Conservation (phyloP, 306 rosid species). For the Cajanus cajan region DNA sequence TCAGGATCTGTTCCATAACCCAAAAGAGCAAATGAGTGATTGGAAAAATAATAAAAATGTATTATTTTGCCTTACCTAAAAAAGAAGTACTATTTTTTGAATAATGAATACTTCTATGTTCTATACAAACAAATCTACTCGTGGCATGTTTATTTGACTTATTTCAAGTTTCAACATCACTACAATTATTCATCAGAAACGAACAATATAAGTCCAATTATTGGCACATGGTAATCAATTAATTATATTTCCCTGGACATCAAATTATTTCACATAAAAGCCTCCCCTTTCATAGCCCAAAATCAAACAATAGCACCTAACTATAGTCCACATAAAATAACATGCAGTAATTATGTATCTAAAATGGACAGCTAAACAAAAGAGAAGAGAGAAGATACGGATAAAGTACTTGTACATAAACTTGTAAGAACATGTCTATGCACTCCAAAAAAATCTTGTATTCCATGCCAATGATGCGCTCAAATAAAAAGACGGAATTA, state of each 20-base stretch:
- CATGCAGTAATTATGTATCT: background rate
- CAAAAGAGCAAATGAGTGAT: background rate
- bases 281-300: background rate
- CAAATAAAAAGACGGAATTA: background rate
- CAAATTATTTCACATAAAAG: background rate
- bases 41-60: background rate
- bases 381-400: background rate
- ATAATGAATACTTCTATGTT: background rate
- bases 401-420: background rate
- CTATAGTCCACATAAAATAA: background rate
- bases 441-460: background rate
- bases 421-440: background rate
- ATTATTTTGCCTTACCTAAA: background rate
- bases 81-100: background rate
- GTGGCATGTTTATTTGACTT: too few relatives aligned
- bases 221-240: background rate
- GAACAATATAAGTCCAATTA: background rate
- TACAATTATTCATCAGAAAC: background rate
- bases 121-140: background rate
- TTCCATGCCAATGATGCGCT: background rate
- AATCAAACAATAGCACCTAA: background rate
- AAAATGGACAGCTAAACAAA: background rate
- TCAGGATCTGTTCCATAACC: too few relatives aligned
- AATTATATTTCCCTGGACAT: background rate
- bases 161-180: slow-evolving; percentile 6